Base-by-base conservation (phyloP, 2,329 filamentous ascomycete genomes). In the Colletotrichum lini region DNA sequence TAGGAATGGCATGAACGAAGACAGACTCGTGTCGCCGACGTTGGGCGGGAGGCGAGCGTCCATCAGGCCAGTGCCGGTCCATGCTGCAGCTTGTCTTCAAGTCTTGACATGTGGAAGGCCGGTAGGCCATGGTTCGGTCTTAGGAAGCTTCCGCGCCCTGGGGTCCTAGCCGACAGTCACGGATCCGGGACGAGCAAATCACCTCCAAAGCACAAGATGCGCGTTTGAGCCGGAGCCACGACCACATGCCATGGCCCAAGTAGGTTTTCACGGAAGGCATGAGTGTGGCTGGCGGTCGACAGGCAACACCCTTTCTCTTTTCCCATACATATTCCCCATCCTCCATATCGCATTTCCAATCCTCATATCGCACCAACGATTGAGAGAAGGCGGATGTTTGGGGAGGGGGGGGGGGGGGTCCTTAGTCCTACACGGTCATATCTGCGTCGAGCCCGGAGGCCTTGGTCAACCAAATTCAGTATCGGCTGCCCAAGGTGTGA, bases 1-100 rank as follows among this genome's bases (percentile, higher is more conserved):
- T 23, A 58, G 58, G 44, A 42, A 42, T n/a, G 54, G 70, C 70
- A 72, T 72, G 42, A 72, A 57, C 40, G 42, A 61, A 18, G 18
- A 44, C 59, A 44, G 53, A 38, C 65, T 72, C 54, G 26, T 44
- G 35, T 45, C n/a, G 54, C 26, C 47, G 53, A 65, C 65, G 26
- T 53, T 44, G 9, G 23, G 52, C 13, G 30, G 42, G 13, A 21
- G 44, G 21, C 18, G n/a, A 38, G 64, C 52, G 66, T 44, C 65
- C 59, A 68, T 47, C 47, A 67, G 30, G 45, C 26, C 59, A 58
- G 44, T 67, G 68, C 58, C 40, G 58, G 38, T 30, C 58, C 35
- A n/a, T 44, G 45, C 15, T 35, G 49, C n/a, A 35, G 45, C 38
- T 21, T 49, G 44, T 47, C 26, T 62, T 62, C 38, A 47, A 58